These are phyloP conservation scores for Berberis vulgaris DNA, from an alignment of 164 flowering plant genomes.

Conservation along the genomic window DNA sequence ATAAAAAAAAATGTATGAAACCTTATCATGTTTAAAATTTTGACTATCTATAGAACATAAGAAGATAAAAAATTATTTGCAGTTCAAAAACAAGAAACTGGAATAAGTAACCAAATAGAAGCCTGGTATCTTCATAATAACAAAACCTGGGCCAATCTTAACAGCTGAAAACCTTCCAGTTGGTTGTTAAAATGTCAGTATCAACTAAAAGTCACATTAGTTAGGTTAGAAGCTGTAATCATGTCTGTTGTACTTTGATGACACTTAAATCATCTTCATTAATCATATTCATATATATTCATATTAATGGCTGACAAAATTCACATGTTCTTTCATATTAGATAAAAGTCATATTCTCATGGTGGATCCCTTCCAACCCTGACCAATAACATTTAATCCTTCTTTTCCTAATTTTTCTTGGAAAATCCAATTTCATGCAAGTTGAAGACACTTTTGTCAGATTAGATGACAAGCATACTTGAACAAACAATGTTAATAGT, in stretches of 20 bases:
- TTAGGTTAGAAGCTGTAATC: background rate
- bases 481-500: too few species aligned
- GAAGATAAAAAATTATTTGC: too few species aligned
- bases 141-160: conserved; percentile 8
- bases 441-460: background rate
- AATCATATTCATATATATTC: background rate
- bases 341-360: too few species aligned
- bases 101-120: background rate
- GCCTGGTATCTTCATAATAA: background rate
- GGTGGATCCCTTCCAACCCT: background rate
- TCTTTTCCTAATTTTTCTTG: background rate
- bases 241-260: background rate
- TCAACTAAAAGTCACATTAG: background rate
- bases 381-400: background rate
- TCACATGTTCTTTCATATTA: background rate
- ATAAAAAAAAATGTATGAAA: background rate
- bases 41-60: background rate
- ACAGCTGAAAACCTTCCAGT: conserved; percentile 2
- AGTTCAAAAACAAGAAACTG: background rate
- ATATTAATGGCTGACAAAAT: background rate
- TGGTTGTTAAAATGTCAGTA: conserved; percentile 5
- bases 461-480: background rate
- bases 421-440: background rate
- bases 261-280: background rate
- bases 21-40: background rate